Conservation (phyloP, 2,329 filamentous ascomycete genomes). For the Aspergillus brasiliensis region DNA sequence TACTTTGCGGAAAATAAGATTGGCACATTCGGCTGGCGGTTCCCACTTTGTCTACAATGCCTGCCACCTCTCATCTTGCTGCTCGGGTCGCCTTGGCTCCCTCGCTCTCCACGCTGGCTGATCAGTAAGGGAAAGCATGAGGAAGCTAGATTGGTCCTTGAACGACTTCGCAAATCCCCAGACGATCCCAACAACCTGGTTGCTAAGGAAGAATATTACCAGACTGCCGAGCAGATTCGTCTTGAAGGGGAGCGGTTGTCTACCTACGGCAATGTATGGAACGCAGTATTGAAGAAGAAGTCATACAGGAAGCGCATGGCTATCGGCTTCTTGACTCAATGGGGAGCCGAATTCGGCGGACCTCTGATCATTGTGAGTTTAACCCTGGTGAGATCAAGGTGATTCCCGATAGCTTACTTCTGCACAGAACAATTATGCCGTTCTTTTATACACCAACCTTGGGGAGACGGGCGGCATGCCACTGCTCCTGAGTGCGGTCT, state of each 20-base stretch:
- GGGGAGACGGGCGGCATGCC: slow-evolving; percentile 48
- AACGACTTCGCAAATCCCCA: slow-evolving; percentile 40
- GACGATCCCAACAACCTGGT: slow-evolving; percentile 46
- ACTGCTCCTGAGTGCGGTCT: slow-evolving; percentile 47
- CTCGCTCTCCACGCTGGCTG: slow-evolving; percentile 54
- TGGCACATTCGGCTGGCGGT: slow-evolving; percentile 49
- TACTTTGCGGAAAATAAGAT: slow-evolving; percentile 44
- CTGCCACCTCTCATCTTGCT: slow-evolving; percentile 46
- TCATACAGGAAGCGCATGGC: slow-evolving; percentile 55
- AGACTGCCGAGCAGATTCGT: slow-evolving; percentile 50
- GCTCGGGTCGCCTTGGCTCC: slow-evolving; percentile 46
- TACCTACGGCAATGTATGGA: slow-evolving; percentile 47
- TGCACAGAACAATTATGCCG: slow-evolving; percentile 52
- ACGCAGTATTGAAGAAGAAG: slow-evolving; percentile 49
- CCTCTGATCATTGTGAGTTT: slow-evolving; percentile 54
- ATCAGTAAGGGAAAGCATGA: slow-evolving; percentile 49
- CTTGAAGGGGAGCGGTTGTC: slow-evolving; percentile 48
- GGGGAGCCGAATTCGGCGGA: slow-evolving; percentile 57
- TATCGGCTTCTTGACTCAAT: slow-evolving; percentile 56
- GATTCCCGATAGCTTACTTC: background rate
- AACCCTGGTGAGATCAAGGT: background rate
- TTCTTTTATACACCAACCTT: slow-evolving; percentile 48
- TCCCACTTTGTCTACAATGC: slow-evolving; percentile 47
- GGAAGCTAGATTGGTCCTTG: slow-evolving; percentile 50
- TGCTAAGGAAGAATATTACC: slow-evolving; percentile 51